These are phyloP conservation scores for Capniomyces stellatus DNA, from an alignment of 371 early-diverging fungal species.

Conservation along the genomic window DNA sequence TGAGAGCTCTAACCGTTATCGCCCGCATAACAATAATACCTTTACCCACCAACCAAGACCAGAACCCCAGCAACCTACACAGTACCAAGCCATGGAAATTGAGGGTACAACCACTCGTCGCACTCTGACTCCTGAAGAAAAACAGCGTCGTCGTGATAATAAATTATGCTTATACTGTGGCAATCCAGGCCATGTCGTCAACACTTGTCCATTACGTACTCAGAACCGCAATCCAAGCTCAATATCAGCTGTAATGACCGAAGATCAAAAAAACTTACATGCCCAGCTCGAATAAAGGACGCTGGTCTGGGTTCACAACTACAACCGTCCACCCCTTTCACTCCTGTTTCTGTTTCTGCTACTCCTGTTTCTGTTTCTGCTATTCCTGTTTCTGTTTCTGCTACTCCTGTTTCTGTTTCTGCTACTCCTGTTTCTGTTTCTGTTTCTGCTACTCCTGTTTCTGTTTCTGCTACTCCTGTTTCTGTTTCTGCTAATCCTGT, in stretches of 20 bases:
- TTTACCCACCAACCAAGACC: not conserved
- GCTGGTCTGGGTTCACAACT: not conserved
- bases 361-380: no score
- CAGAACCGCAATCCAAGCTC: not conserved
- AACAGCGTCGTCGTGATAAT: not conserved
- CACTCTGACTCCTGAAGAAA: not conserved
- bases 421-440: no score
- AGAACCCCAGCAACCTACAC: not conserved
- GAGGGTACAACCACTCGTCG: not conserved
- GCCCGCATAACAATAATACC: not conserved
- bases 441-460: no score
- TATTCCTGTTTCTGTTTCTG: no score
- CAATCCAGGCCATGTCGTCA: not conserved
- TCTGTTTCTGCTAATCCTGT: no score
- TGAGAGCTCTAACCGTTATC: conserved; percentile 2
- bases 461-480: no score
- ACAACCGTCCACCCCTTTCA: no score
- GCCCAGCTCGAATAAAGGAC: conserved; percentile 2
- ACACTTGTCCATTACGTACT: not conserved
- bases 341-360: no score
- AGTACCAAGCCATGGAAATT: conserved; percentile 1
- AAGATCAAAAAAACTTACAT: conserved; percentile 2
- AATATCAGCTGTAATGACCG: not conserved
- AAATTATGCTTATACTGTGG: conserved; percentile 2
- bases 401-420: no score